These are phyloP conservation scores for Phylloporus arenicola DNA, from an alignment of 768 basidiomycete genomes.

Conservation along the genomic window DNA sequence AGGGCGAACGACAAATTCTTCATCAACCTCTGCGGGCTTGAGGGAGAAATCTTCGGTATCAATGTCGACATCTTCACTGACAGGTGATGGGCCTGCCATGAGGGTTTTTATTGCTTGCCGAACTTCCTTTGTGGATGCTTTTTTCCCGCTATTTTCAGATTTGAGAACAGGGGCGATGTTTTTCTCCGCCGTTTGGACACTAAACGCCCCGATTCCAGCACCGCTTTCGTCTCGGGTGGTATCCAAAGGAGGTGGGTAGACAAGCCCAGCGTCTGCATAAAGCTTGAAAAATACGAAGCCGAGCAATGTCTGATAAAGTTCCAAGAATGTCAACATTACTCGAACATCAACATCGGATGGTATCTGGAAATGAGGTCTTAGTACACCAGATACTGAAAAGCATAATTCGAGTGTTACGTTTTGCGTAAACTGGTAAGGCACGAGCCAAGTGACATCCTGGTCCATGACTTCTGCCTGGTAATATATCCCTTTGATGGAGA, in stretches of 20 bases:
- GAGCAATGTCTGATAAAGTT: slow-evolving; percentile 94
- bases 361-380: slow-evolving; percentile 46
- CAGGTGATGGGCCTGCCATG: slow-evolving; percentile 13
- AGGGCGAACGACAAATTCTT: slow-evolving; percentile 64
- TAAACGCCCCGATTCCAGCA: slow-evolving; percentile 87
- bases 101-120: slow-evolving; percentile 47
- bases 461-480: slow-evolving; percentile 95
- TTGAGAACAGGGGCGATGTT: slow-evolving; percentile 16
- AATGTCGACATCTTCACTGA: slow-evolving; percentile 37
- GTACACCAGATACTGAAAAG: slow-evolving; percentile 1
- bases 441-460: slow-evolving; percentile 91
- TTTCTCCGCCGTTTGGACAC: slow-evolving; percentile 49
- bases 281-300: slow-evolving; percentile 97
- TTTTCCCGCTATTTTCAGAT: slow-evolving; percentile 21
- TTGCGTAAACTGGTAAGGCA: slow-evolving; percentile 97
- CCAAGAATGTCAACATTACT: slow-evolving; percentile 96
- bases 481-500: slow-evolving; percentile 97
- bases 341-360: slow-evolving; percentile 95
- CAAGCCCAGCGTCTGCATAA: slow-evolving; percentile 88
- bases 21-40: slow-evolving; percentile 37
- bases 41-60: slow-evolving; percentile 27
- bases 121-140: slow-evolving; percentile 53
- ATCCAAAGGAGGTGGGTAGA: slow-evolving; percentile 95
- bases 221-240: slow-evolving; percentile 72
- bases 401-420: slow-evolving; percentile 46